Evolutionary conservation across 306 rosid genomes (phyloP), one percentile per base, ranked within the genome.

Genomic region (Pyrus pyrifolia): DNA sequence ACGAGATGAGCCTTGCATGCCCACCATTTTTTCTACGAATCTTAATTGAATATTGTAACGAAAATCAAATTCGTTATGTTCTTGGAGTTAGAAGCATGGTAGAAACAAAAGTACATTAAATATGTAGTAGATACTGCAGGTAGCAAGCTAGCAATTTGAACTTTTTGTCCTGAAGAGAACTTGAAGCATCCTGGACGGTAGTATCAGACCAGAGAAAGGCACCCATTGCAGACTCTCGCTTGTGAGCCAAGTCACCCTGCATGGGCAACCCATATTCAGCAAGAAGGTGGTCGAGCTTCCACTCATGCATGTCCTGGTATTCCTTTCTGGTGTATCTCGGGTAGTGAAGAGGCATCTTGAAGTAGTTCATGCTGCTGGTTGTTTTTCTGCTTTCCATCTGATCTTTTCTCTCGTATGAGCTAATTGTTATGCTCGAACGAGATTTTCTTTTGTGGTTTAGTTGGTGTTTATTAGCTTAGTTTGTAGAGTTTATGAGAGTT

Each of bases 291-390:
- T 93, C 83, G 4, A 93, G 85, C 86, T 86, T 89, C 97, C 97
- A 87, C 79, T 91, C 92, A 0, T 96, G 92, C 97, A 93, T 91
- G 74, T 85, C 75, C 72, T 81, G 73, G 61, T 93, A 93, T 72
- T 91, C 98, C 78, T 87, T 85, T 63, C 80, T 75, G n/a, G 82
- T 83, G 82, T 89, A 91, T 85, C 87, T 89, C 35, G 92, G 97
- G 49, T 91, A 89, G 85, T 89, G 97, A 57, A 93, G 87, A 1
- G 97, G 96, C 93, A 89, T 93, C 76, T 91, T 93, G 77, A 93
- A 93, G 83, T 38, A 83, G 38, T 82, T 73, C 17, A 22, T 75
- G 0, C 70, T 78, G 27, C 55, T 35, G 22, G 18, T 77, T n/a
- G 78, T 75, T 73, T 72, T 64, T 11, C 72, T 75, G 29, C 82